phyloP scores from a whole-genome alignment of 106 monocot species.

The Vanilla planifolia region DNA sequence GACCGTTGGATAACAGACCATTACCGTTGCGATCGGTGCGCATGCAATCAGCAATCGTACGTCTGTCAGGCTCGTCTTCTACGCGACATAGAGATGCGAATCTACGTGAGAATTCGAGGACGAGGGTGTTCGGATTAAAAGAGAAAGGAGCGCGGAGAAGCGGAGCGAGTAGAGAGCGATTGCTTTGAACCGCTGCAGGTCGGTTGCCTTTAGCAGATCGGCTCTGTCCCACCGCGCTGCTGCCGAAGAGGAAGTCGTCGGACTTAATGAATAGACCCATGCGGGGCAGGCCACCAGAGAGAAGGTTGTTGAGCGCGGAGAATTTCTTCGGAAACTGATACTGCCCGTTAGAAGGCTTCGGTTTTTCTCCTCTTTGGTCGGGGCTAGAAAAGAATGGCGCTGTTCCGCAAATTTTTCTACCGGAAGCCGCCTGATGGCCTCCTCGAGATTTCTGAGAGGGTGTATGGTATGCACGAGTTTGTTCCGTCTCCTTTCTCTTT shows the following conservation, averaged over 20 bases:
- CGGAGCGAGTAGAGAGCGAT: conserved; percentile 7
- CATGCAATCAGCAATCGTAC: too few relatives aligned
- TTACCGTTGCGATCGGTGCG: too few relatives aligned
- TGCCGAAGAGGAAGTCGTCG: background rate
- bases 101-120: background rate
- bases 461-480: conserved; percentile 86
- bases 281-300: background rate
- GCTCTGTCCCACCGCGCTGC: background rate
- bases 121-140: background rate
- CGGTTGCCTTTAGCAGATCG: conserved; percentile 15
- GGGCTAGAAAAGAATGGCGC: conserved; percentile 37
- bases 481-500: background rate
- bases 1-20: too few relatives aligned
- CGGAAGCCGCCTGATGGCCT: conserved; percentile 88
- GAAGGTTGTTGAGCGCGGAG: background rate
- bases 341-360: background rate
- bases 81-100: conserved; percentile 3
- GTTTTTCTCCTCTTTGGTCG: background rate
- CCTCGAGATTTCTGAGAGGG: conserved; percentile 81
- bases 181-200: conserved; percentile 26
- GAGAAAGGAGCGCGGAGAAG: conserved; percentile 4
- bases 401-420: conserved; percentile 73
- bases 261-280: background rate
- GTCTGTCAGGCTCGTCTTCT: too few relatives aligned
- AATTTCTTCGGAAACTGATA: background rate